Conservation (phyloP, 2,329 filamentous ascomycete genomes). For the Fusarium pininemorale region DNA sequence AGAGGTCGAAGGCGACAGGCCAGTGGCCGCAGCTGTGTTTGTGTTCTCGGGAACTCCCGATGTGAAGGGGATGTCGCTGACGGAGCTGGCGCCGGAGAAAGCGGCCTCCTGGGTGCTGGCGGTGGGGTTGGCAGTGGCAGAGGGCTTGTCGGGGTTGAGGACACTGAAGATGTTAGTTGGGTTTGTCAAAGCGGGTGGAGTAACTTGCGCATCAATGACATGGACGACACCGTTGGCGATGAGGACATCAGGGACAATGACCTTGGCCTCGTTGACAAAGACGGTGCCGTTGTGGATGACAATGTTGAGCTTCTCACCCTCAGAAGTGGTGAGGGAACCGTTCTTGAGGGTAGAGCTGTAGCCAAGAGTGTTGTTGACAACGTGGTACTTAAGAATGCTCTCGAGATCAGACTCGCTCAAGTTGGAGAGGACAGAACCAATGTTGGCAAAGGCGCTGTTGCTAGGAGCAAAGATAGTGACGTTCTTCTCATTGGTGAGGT, state of each 20-base stretch:
- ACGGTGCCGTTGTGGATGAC: constrained; percentile 52
- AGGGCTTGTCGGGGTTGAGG: constrained; percentile 51
- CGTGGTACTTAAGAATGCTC: constrained; percentile 68
- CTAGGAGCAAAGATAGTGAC: constrained; percentile 70
- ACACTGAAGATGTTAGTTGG: constrained; percentile 54
- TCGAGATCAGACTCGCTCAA: constrained; percentile 57
- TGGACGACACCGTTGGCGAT: constrained; percentile 66
- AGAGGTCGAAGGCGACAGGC: constrained; percentile 23
- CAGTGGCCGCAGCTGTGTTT: constrained; percentile 23
- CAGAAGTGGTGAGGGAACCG: constrained; percentile 21
- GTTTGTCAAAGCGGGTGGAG: background rate
- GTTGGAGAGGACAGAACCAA: constrained; percentile 59
- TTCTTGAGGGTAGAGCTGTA: constrained; percentile 44
- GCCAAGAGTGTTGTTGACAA: constrained; percentile 61
- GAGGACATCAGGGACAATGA: constrained; percentile 60
- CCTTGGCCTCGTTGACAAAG: constrained; percentile 50
- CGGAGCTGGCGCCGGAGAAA: constrained; percentile 62
- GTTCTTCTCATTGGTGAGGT: constrained; percentile 37
- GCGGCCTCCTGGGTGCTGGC: constrained; percentile 56
- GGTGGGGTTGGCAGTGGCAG: constrained; percentile 47
- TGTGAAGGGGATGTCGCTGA: constrained; percentile 62
- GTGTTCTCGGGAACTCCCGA: constrained; percentile 51
- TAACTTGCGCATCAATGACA: constrained; percentile 63
- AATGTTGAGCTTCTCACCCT: constrained; percentile 54
- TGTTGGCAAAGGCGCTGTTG: constrained; percentile 65